Base-by-base conservation (phyloP, 169 alveolate genomes). In the Plasmodium yoelii region DNA sequence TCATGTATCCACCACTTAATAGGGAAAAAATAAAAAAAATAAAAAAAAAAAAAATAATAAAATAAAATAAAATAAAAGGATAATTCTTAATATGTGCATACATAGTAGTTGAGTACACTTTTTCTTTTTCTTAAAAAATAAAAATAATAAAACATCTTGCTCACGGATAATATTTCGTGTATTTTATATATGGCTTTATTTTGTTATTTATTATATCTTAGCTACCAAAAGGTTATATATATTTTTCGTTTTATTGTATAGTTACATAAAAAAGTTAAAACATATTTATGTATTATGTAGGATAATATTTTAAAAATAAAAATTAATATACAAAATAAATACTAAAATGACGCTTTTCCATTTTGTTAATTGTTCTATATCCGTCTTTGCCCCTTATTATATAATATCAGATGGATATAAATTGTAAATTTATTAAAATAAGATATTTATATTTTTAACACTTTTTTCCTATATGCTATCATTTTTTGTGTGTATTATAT, bases 321-420 rank as follows among this genome's bases (percentile, higher is more conserved):
- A 12, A 28, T 65, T 42, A 10, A 65, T 15, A 28, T 5, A 18
- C 18, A 26, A 42, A n/a, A 65, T 34, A 2, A 65, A 5, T n/a
- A 24, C 0, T 42, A 51, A 73, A 73, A 75, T 75, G 88, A 18
- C 88, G 26, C 55, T 75, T 15, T 75, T 75, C 71, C 88, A 75
- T 18, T 75, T 75, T 61, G 88, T 75, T 57, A 75, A 75, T 53
- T 75, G 88, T 47, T 75, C 88, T 19, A 39, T 75, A 26, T 28
- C 88, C 15, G 71, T 74, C 64, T 75, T 75, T 24, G 51, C 59
- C n/a, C 88, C 88, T 7, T 75, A 75, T 39, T 75, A 75, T 56
- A 75, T 75, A 8, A 75, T 75, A 47, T 75, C 19, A 9, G 88
- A 75, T 55, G 88, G 88, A 75, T 75, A 61, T 61, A 75, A 75